A percentile compares a stretch with the other conserved stretches of the same genome.
phyloP scores from a whole-genome alignment of 805 yeast species.

The Pichia phayaonensis region DNA sequence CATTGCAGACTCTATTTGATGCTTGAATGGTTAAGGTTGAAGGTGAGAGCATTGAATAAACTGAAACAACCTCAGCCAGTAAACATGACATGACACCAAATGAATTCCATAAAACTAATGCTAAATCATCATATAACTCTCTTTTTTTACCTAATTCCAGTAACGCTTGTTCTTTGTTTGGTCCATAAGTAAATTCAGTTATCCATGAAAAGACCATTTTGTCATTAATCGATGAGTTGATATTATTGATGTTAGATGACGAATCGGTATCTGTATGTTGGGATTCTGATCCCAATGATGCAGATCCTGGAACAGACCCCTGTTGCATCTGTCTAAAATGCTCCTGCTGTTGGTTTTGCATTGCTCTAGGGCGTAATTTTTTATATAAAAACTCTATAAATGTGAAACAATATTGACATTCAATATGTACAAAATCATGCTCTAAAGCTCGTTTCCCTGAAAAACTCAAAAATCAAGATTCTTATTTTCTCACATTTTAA shows the following conservation, averaged over 20 bases:
- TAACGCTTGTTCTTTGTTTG: slow-evolving; percentile 86
- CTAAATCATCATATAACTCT: slow-evolving; percentile 90
- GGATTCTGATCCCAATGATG: not conserved
- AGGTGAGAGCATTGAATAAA: slow-evolving; percentile 84
- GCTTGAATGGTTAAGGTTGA: slow-evolving; percentile 79
- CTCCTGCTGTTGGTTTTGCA: not conserved
- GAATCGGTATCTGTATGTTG: not conserved
- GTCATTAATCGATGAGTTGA: slow-evolving; percentile 45
- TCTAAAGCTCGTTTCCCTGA: not conserved
- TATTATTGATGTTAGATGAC: not conserved
- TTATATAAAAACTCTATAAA: not conserved
- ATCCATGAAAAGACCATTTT: slow-evolving; percentile 88
- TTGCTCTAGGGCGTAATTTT: not conserved
- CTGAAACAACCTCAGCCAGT: slow-evolving; percentile 81
- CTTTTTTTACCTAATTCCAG: slow-evolving; percentile 89
- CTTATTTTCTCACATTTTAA: no score
- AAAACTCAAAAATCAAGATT: not conserved
- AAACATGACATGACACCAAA: slow-evolving; percentile 94
- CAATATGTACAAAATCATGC: not conserved
- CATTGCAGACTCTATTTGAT: slow-evolving; percentile 91
- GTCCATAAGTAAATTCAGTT: slow-evolving; percentile 80
- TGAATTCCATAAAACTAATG: slow-evolving; percentile 89
- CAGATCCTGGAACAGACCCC: not conserved
- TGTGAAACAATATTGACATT: not conserved
- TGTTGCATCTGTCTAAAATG: not conserved